Evolutionary conservation across 2,329 filamentous ascomycete species (phyloP), one percentile per base, ranked within the genome.

Genomic region (Harringtonia aguacate): DNA sequence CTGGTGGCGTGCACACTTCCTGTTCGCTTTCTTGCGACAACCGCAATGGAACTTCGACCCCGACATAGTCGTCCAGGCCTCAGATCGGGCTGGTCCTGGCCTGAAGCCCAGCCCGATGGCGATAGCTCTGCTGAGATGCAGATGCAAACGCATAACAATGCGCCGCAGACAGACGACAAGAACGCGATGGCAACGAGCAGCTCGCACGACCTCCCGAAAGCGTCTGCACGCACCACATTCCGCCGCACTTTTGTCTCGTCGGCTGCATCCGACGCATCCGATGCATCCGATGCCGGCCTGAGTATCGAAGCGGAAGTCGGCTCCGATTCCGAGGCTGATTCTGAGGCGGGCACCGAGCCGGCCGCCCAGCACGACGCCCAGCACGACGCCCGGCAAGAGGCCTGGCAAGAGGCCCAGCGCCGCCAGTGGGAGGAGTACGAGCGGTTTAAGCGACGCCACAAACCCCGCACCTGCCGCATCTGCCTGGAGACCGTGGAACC

Each of bases 381-480:
- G 24, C 36, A 39, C 24, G 33, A 43, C n/a, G 31, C 20, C 7
- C 36, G 44, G 3, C 43, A 30, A 14, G 20, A 47, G 14, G 17
- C n/a, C 3, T 3, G 22, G 27, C 40, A 39, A 30, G 33, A 45
- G 20, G 41, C 29, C 39, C 49, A 53, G 46, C 50, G 50, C 39
- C 47, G 50, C 45, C 44, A 48, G 36, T 54, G 55, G 14, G 37
- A 24, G 8, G 35, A 41, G 15, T 37, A 42, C n/a, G 36, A 37
- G 0, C 42, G 30, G 30, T 48, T 39, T 28, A 33, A 41, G 36
- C 52, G 54, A 43, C 74, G 77, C 49, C 90, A 86, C 60, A 75
- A 77, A 31, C 73, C 84, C 22, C 75, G 87, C 51, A 84, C 79
- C 48, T 97, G 90, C 63, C 83, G 90, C 46, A 95, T 97, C 51